These are phyloP conservation scores for Paramyrothecium roridum DNA, from an alignment of 2,329 filamentous ascomycete genomes.

Conservation along the genomic window DNA sequence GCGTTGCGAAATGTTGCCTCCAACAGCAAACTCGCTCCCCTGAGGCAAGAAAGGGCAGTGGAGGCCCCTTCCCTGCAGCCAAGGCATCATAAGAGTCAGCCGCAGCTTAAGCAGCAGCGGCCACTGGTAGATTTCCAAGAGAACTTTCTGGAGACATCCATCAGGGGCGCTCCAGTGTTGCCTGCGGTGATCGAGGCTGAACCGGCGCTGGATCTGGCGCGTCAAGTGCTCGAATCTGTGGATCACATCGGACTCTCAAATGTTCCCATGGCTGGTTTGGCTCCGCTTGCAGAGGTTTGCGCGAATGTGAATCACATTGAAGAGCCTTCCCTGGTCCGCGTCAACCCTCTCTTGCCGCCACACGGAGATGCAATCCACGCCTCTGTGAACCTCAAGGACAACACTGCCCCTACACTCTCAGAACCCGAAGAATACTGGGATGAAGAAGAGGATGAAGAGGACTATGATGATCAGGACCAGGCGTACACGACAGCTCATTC, in stretches of 20 bases:
- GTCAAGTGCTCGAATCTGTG: neutral
- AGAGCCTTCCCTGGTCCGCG: slow-evolving; percentile 14
- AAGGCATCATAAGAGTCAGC: slow-evolving; percentile 53
- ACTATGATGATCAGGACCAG: slow-evolving; percentile 55
- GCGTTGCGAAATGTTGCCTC: slow-evolving; percentile 11
- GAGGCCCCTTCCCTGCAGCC: slow-evolving; percentile 28
- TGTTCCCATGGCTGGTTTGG: neutral
- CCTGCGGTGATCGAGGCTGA: neutral
- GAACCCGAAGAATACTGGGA: slow-evolving; percentile 71
- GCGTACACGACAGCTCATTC: slow-evolving; percentile 78
- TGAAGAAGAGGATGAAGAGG: slow-evolving; percentile 69
- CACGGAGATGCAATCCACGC: slow-evolving; percentile 22
- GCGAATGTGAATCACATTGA: slow-evolving; percentile 17
- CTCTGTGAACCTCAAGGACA: slow-evolving; percentile 18
- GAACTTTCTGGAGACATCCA: neutral
- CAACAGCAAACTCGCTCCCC: neutral
- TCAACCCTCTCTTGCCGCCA: slow-evolving; percentile 25
- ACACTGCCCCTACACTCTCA: slow-evolving; percentile 23
- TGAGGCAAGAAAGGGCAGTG: slow-evolving; percentile 1
- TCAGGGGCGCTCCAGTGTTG: neutral
- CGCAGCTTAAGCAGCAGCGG: slow-evolving; percentile 42
- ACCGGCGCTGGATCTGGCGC: neutral
- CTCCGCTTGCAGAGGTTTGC: neutral
- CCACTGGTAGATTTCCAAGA: neutral
- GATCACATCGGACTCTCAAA: slow-evolving; percentile 8